Evolutionary conservation across 306 rosid species (phyloP).

Genomic region (Morella rubra): DNA sequence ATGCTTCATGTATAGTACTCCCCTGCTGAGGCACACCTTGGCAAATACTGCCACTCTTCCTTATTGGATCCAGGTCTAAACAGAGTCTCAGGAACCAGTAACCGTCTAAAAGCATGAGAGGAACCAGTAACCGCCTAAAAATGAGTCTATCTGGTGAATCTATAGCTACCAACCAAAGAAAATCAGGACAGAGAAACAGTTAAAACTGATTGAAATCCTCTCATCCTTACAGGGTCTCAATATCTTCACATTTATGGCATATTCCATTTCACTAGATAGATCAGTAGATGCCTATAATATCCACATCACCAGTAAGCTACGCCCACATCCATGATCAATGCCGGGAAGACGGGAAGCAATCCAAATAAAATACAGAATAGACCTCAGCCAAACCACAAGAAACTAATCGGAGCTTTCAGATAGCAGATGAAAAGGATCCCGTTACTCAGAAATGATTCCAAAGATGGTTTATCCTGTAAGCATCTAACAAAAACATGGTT

Average conservation of each 20-base stretch:
- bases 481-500: not conserved
- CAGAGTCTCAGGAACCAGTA: too few species aligned
- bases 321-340: not conserved
- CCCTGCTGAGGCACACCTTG: too few species aligned
- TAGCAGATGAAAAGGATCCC: slow-evolving; percentile 1
- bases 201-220: not conserved
- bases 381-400: slow-evolving; percentile 11
- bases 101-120: too few species aligned
- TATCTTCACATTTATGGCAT: not conserved
- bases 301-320: not conserved
- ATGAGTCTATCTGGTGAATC: too few species aligned
- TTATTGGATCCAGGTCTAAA: too few species aligned
- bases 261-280: not conserved
- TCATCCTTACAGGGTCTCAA: not conserved
- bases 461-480: not conserved
- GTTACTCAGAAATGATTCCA: not conserved
- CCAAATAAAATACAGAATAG: slow-evolving; percentile 10
- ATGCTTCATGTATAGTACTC: too few species aligned
- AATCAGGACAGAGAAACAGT: not conserved
- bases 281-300: not conserved
- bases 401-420: not conserved
- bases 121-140: too few species aligned
- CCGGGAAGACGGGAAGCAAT: not conserved
- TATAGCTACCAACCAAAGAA: not conserved
- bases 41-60: too few species aligned